phyloP scores from a whole-genome alignment of 78 protist species.

The Bodo saltans region DNA sequence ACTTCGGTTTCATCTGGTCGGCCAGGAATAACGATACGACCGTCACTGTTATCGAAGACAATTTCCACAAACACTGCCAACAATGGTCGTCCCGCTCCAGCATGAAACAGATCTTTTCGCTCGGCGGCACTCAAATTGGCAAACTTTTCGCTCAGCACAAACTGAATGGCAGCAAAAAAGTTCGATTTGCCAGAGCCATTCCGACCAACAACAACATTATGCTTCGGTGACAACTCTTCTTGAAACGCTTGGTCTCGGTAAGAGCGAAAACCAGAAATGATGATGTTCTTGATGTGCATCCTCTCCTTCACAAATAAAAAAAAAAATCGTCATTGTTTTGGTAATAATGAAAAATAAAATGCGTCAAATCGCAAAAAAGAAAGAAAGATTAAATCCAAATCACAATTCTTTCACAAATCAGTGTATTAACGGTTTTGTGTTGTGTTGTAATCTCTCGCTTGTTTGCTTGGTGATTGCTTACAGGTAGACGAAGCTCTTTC shows the following conservation, averaged over 20 bases:
- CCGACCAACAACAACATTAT: constrained; percentile 62
- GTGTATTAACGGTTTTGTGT: neutral
- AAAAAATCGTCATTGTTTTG: neutral
- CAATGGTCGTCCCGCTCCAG: constrained; percentile 54
- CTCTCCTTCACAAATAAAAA: neutral
- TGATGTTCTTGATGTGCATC: constrained; percentile 53
- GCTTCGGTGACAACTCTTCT: constrained; percentile 36
- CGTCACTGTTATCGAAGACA: constrained; percentile 88
- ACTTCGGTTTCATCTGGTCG: constrained; percentile 71
- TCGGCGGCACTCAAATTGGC: constrained; percentile 44
- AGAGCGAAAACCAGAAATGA: constrained; percentile 52
- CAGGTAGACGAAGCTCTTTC: too few species aligned
- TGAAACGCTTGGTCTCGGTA: constrained; percentile 37
- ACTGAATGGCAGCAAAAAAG: constrained; percentile 81
- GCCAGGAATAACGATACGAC: constrained; percentile 70
- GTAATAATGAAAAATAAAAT: neutral
- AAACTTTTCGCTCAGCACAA: constrained; percentile 67
- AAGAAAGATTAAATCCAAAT: neutral
- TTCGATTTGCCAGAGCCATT: constrained; percentile 79
- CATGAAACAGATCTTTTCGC: constrained; percentile 63
- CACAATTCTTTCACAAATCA: neutral
- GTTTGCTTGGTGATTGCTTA: too few species aligned
- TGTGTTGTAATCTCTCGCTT: too few species aligned
- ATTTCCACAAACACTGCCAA: constrained; percentile 89
- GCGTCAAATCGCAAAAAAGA: neutral